Evolutionary conservation across 768 basidiomycete genomes (phyloP), one percentile per base, ranked within the genome.

Genomic region (Mycena kentingensis): DNA sequence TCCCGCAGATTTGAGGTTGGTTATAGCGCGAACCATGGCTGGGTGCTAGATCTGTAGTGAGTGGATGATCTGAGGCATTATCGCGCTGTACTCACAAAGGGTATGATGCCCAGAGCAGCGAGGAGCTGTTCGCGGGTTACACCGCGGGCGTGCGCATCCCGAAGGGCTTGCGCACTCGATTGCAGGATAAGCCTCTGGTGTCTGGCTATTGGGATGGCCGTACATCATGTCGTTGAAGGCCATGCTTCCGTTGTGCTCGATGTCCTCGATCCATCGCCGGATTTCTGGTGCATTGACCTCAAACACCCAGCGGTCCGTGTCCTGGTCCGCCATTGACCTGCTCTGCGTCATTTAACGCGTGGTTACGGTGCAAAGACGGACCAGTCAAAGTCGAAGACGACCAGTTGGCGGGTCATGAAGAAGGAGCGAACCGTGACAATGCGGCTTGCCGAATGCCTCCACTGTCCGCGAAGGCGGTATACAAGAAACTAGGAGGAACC

Each of bases 371-470:
- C 63, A 67, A n/a, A n/a, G n/a, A n/a, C n/a, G 58, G 57, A 88
- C 96, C 95, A 98, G 79, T 99, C 96, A 73, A 98, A 99, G 70
- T 99, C 96, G 61, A 89, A 98, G 13, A 98, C 85, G 52, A 98
- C 76, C 45, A 98, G 85, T 64, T 94, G 90, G 55, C 74, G 78
- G 31, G 66, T 60, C 38, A 73, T 57, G 28, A n/a, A n/a, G n/a
- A 7, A 24, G 25, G 63, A 29, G n/a, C 70, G 46, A 68, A 74
- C 73, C 59, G 47, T 37, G 35, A 46, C 22, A 21, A 50, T 52
- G n/a, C n/a, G n/a, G n/a, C n/a, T n/a, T n/a, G n/a, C n/a, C n/a
- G n/a, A n/a, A n/a, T n/a, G n/a, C n/a, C n/a, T 41, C 38, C 7
- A 15, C 13, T 49, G 31, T 29, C 32, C 16, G 89, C 88, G 49